Evolutionary conservation across 495 filamentous ascomycete species (phyloP).

Genomic region (Podospora appendiculata): DNA sequence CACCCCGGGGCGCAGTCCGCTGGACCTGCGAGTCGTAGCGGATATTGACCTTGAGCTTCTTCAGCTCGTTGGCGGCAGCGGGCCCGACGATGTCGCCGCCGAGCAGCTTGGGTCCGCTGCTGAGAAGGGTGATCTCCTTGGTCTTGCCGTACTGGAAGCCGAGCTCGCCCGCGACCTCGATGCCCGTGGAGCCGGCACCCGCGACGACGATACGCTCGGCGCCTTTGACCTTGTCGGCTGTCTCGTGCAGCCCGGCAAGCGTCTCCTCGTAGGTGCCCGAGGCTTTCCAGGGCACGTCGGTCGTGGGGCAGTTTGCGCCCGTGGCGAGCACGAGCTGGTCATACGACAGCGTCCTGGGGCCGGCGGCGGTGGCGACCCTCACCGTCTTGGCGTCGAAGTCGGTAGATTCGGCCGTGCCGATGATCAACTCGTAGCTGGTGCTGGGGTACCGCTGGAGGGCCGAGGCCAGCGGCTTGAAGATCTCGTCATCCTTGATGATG

Average conservation of each 20-base stretch:
- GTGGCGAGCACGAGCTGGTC: slow-evolving; percentile 88
- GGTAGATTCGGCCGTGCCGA: slow-evolving; percentile 29
- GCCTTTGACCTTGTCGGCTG: slow-evolving; percentile 18
- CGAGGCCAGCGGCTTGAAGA: slow-evolving; percentile 35
- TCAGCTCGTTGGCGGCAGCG: slow-evolving; percentile 32
- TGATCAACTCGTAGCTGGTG: slow-evolving; percentile 31
- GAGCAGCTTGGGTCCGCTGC: slow-evolving; percentile 32
- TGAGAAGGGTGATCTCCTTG: slow-evolving; percentile 44
- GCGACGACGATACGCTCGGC: slow-evolving; percentile 38
- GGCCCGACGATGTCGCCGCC: slow-evolving; percentile 24
- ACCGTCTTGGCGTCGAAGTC: slow-evolving; percentile 44
- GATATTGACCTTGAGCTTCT: slow-evolving; percentile 44
- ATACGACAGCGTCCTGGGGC: slow-evolving; percentile 41
- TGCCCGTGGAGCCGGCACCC: slow-evolving; percentile 35
- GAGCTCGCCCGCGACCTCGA: slow-evolving; percentile 36
- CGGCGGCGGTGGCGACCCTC: slow-evolving; percentile 13
- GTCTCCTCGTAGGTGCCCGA: slow-evolving; percentile 28
- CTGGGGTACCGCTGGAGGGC: slow-evolving; percentile 33
- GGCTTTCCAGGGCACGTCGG: slow-evolving; percentile 35
- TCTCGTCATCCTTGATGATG: slow-evolving; percentile 34
- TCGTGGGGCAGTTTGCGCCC: slow-evolving; percentile 64
- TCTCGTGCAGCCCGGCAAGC: slow-evolving; percentile 15
- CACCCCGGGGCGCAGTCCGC: slow-evolving; percentile 5
- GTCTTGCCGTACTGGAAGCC: slow-evolving; percentile 36
- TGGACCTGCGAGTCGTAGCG: slow-evolving; percentile 30